These are phyloP conservation scores for Melampsora americana DNA, from an alignment of 1,284 basidiomycete genomes.

Conservation along the genomic window DNA sequence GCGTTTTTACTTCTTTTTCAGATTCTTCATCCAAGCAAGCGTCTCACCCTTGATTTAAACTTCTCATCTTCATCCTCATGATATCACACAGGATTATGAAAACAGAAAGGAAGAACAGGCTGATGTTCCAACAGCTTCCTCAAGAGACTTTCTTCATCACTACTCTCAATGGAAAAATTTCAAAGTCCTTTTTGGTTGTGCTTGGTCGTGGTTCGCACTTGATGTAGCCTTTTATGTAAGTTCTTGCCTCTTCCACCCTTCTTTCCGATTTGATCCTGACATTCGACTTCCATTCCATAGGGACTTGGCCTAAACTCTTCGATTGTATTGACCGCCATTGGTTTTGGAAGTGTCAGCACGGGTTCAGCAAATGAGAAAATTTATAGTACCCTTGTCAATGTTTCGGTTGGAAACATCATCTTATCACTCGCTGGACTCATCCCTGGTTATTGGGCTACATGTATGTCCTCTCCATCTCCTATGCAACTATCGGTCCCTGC, in stretches of 20 bases:
- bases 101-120: slow-evolving; percentile 57
- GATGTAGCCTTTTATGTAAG: slow-evolving; percentile 70
- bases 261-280: slow-evolving; percentile 4
- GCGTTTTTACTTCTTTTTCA: slow-evolving; percentile 42
- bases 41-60: neutral
- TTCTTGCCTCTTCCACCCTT: neutral
- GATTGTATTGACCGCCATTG: slow-evolving; percentile 61
- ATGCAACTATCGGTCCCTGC: neutral
- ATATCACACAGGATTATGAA: slow-evolving; percentile 50
- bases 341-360: slow-evolving; percentile 57
- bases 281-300: slow-evolving; percentile 45
- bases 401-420: slow-evolving; percentile 61
- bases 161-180: slow-evolving; percentile 51
- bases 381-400: slow-evolving; percentile 56
- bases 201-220: slow-evolving; percentile 53
- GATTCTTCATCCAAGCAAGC: neutral
- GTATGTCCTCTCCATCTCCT: neutral
- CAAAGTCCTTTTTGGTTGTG: slow-evolving; percentile 46
- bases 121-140: slow-evolving; percentile 44
- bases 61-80: slow-evolving; percentile 61
- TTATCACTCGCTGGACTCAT: slow-evolving; percentile 65
- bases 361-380: slow-evolving; percentile 54
- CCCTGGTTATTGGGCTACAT: slow-evolving; percentile 70
- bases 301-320: slow-evolving; percentile 76
- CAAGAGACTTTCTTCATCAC: slow-evolving; percentile 49